Evolutionary conservation across 768 basidiomycete genomes (phyloP).

Genomic region (Lactarius indigo): DNA sequence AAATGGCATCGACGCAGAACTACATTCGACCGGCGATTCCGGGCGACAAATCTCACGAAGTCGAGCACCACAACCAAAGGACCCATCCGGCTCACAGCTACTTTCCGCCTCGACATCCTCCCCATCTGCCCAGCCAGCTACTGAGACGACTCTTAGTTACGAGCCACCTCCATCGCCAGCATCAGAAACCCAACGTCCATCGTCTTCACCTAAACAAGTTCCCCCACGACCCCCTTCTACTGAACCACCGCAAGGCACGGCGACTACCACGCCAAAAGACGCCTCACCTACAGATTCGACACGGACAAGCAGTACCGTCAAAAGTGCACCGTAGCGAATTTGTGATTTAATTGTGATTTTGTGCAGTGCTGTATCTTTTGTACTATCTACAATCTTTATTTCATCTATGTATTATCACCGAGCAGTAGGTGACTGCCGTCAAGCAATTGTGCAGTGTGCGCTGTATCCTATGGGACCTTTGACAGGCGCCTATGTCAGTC

Average conservation of each 20-base stretch:
- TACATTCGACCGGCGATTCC: background rate
- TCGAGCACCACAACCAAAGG: background rate
- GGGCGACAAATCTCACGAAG: background rate
- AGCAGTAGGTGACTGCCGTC: background rate
- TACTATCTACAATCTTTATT: conserved; percentile 22
- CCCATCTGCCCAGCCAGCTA: background rate
- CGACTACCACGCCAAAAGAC: background rate
- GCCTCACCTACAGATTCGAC: background rate
- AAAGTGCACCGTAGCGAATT: conserved; percentile 1
- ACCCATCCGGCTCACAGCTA: background rate
- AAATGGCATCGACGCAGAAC: background rate
- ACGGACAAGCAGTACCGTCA: conserved; percentile 4
- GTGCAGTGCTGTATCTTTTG: conserved; percentile 23
- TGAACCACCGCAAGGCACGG: conserved; percentile 1
- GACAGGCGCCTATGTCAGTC: background rate
- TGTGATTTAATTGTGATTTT: background rate
- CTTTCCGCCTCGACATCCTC: background rate
- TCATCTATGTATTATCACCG: conserved; percentile 5
- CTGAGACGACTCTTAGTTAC: background rate
- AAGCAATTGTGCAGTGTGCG: background rate
- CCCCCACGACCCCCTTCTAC: background rate
- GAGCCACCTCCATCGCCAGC: background rate
- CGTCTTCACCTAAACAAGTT: background rate
- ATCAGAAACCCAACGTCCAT: conserved; percentile 1
- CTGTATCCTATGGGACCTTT: background rate